Evolutionary conservation across 2,329 filamentous ascomycete species (phyloP).

Genomic region (Coniochaeta sp.): DNA sequence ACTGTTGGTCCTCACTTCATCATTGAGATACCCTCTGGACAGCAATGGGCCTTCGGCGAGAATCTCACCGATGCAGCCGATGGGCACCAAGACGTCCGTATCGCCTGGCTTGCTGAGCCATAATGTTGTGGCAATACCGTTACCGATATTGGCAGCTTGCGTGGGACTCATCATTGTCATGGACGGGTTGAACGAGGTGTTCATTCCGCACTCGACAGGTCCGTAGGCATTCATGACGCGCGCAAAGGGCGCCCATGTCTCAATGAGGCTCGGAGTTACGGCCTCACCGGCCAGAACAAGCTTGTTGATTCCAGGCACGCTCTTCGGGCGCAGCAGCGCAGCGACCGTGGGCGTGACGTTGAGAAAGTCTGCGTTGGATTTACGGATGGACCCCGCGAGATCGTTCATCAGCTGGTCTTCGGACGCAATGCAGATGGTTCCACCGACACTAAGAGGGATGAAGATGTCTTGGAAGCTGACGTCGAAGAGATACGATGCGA

Average conservation of each 20-base stretch:
- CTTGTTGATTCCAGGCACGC: neutral
- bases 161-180: too few relatives aligned
- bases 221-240: conserved; percentile 14
- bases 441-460: conserved; percentile 27
- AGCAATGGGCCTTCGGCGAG: conserved; percentile 13
- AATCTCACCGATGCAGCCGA: conserved; percentile 15
- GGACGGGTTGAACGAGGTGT: neutral
- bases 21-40: conserved; percentile 13
- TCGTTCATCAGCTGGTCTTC: conserved; percentile 24
- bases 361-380: neutral
- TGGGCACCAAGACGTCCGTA: conserved; percentile 12
- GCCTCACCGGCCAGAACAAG: neutral
- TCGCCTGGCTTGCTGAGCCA: too few relatives aligned
- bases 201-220: conserved; percentile 15
- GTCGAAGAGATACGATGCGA: conserved; percentile 30
- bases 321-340: too few relatives aligned
- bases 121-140: too few relatives aligned
- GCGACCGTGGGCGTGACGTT: too few relatives aligned
- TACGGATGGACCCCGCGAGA: neutral
- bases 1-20: conserved; percentile 32
- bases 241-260: neutral
- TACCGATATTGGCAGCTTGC: conserved; percentile 16
- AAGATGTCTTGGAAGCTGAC: conserved; percentile 27
- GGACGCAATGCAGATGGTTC: conserved; percentile 29
- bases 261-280: neutral